These are phyloP conservation scores for Breviolum minutum DNA, from an alignment of 73 alveolate genomes.

Conservation along the genomic window DNA sequence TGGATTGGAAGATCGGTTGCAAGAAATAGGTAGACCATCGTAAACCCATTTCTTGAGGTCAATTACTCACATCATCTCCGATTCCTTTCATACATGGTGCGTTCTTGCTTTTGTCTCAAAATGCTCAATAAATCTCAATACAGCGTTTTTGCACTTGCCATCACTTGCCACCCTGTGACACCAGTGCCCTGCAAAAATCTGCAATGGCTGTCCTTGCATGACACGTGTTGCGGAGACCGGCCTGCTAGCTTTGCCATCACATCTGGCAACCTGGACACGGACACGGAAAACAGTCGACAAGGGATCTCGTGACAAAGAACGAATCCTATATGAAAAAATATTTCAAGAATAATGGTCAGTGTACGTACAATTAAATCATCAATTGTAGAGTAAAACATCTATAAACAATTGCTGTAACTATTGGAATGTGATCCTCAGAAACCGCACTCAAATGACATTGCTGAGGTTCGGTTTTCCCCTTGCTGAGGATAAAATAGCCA, in stretches of 20 bases:
- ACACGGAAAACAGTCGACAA: too few species aligned
- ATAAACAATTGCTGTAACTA: neutral
- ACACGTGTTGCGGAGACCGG: conserved; percentile 7
- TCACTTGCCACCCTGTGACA: neutral
- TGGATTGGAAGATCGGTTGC: too few species aligned
- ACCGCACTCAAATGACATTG: neutral
- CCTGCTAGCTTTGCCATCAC: conserved; percentile 32
- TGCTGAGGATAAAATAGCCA: neutral
- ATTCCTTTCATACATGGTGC: neutral
- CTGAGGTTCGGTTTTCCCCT: neutral
- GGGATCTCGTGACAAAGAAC: too few species aligned
- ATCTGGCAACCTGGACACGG: conserved; percentile 1
- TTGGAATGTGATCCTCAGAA: neutral
- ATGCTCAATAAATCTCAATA: neutral
- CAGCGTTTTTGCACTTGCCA: neutral
- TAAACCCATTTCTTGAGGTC: too few species aligned
- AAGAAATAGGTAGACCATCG: too few species aligned
- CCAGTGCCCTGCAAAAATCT: neutral
- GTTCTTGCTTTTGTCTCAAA: neutral
- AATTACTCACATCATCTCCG: too few species aligned
- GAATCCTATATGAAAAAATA: too few species aligned
- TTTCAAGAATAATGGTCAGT: too few species aligned
- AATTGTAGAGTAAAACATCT: neutral
- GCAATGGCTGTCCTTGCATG: neutral
- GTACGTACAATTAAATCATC: too few species aligned